Evolutionary conservation across 805 yeast species (phyloP).

Genomic region (Wickerhamomyces rabaulensis): DNA sequence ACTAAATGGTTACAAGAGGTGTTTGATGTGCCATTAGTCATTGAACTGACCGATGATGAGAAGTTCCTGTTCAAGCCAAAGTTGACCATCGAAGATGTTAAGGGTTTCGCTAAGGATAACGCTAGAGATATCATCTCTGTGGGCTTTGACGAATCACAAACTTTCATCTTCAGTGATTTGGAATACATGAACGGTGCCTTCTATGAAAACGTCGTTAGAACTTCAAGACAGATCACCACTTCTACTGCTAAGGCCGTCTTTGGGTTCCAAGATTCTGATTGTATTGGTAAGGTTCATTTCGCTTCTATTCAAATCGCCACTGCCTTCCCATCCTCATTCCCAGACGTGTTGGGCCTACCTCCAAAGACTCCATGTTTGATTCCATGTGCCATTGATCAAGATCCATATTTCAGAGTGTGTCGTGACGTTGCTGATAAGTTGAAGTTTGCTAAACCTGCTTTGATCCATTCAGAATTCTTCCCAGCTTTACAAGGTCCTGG

Average conservation of each 20-base stretch:
- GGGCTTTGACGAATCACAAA: conserved; percentile 92
- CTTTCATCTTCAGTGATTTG: conserved; percentile 91
- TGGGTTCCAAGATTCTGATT: conserved; percentile 91
- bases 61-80: conserved; percentile 92
- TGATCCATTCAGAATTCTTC: conserved; percentile 92
- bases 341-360: conserved; percentile 82
- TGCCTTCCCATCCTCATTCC: conserved; percentile 94
- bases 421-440: conserved; percentile 96
- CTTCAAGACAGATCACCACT: conserved; percentile 90
- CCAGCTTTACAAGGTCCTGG: conserved; percentile 97
- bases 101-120: conserved; percentile 71
- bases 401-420: conserved; percentile 95
- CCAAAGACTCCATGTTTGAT: conserved; percentile 91
- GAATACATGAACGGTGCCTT: conserved; percentile 90
- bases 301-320: conserved; percentile 96
- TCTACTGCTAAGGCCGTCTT: conserved; percentile 97
- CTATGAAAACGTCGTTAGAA: conserved; percentile 90
- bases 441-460: conserved; percentile 84
- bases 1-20: conserved; percentile 98
- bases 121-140: conserved; percentile 91
- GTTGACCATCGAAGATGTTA: conserved; percentile 84
- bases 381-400: conserved; percentile 99
- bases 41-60: conserved; percentile 95
- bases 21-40: conserved; percentile 90
- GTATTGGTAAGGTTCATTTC: conserved; percentile 91